Evolutionary conservation across 257 asterid species (phyloP).

Genomic region (Rubia yunnanensis): DNA sequence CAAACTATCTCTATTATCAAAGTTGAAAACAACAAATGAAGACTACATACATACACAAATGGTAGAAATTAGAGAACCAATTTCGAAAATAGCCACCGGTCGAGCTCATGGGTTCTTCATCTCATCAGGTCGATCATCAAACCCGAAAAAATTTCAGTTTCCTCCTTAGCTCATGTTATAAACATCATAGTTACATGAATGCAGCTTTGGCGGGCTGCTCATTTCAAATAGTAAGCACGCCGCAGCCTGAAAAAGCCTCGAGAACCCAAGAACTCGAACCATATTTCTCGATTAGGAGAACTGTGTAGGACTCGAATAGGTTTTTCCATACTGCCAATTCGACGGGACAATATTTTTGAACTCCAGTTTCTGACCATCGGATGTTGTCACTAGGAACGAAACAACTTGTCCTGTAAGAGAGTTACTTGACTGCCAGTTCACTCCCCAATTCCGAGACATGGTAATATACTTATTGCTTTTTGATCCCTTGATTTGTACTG

Average conservation of each 20-base stretch:
- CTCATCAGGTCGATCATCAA: not conserved
- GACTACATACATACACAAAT: constrained; percentile 8
- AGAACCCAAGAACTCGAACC: constrained; percentile 22
- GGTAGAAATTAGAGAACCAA: no score
- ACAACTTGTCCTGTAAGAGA: constrained; percentile 64
- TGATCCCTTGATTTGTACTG: constrained; percentile 69
- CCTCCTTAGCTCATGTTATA: not conserved
- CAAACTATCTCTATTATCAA: not conserved
- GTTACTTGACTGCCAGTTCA: constrained; percentile 79
- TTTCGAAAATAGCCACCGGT: no score
- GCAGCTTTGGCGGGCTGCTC: constrained; percentile 69
- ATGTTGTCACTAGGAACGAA: constrained; percentile 63
- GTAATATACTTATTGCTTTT: constrained; percentile 48
- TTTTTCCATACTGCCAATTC: constrained; percentile 72
- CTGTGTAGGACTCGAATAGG: constrained; percentile 41
- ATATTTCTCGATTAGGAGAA: constrained; percentile 22
- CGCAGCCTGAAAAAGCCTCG: constrained; percentile 43
- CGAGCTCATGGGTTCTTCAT: constrained; percentile 16
- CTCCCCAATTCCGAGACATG: constrained; percentile 94
- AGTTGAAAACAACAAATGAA: constrained; percentile 4
- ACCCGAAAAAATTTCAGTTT: constrained; percentile 5
- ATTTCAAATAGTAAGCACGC: constrained; percentile 57
- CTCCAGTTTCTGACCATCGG: constrained; percentile 57
- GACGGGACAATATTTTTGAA: constrained; percentile 48
- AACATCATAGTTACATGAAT: not conserved